phyloP scores from a whole-genome alignment of 495 filamentous ascomycete genomes.

The Lophium mytilinum region DNA sequence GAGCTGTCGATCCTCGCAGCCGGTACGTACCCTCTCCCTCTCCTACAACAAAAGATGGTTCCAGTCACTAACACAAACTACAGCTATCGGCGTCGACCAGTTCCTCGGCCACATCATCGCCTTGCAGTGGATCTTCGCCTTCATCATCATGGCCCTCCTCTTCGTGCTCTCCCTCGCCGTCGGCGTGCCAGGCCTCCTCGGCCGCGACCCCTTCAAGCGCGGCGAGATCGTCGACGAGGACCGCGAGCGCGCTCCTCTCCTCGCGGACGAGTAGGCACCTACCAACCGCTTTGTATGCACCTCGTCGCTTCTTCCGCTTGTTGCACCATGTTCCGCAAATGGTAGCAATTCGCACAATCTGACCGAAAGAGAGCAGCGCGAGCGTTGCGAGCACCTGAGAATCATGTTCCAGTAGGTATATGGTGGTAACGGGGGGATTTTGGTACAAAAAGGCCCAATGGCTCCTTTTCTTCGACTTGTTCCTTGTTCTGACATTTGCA shows the following conservation, averaged over 20 bases:
- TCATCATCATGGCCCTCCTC: conserved; percentile 68
- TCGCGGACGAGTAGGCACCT: conserved; percentile 26
- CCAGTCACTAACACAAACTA: conserved; percentile 2
- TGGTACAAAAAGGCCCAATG: too few species aligned
- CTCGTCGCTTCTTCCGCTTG: too few species aligned
- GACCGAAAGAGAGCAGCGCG: too few species aligned
- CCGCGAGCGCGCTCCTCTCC: conserved; percentile 39
- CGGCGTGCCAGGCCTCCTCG: conserved; percentile 55
- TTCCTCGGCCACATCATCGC: conserved; percentile 61
- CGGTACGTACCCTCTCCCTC: conserved; percentile 38
- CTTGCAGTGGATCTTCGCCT: conserved; percentile 88
- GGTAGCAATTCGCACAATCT: too few species aligned
- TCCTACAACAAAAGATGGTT: too few species aligned
- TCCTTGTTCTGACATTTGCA: too few species aligned
- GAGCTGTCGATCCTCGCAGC: conserved; percentile 62
- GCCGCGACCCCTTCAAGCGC: conserved; percentile 41
- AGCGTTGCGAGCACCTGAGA: too few species aligned
- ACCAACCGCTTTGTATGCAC: too few species aligned
- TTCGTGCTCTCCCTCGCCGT: conserved; percentile 56
- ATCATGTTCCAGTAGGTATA: too few species aligned
- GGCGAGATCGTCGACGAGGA: conserved; percentile 31
- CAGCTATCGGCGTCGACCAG: conserved; percentile 68
- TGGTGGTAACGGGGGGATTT: too few species aligned
- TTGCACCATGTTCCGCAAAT: too few species aligned
- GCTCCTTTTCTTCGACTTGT: too few species aligned